A percentile compares a stretch with the other conserved stretches of the same genome.
phyloP scores from a whole-genome alignment of 176 grass and related monocot genomes.

The Melocanna baccifera region DNA sequence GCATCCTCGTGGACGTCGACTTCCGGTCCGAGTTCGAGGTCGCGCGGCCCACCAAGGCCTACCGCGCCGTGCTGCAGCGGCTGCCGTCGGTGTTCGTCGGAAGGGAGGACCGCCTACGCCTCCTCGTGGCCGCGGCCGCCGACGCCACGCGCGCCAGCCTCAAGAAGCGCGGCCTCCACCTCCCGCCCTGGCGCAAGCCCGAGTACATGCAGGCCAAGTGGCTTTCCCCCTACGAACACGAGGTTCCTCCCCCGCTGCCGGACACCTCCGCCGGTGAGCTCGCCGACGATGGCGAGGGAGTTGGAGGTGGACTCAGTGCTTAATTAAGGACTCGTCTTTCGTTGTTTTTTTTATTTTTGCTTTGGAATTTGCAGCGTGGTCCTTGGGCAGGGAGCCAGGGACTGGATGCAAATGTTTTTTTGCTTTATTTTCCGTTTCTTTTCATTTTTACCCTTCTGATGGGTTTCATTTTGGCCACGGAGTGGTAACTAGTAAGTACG shows the following conservation, averaged over 20 bases:
- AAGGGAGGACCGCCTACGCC: conserved; percentile 58
- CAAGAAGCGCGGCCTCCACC: conserved; percentile 74
- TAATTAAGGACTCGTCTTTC: conserved; percentile 17
- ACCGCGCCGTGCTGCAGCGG: conserved; percentile 58
- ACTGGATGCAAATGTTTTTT: conserved; percentile 27
- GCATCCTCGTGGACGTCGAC: conserved; percentile 81
- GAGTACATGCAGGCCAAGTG: conserved; percentile 98
- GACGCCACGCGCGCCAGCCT: conserved; percentile 70
- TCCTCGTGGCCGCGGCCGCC: conserved; percentile 59
- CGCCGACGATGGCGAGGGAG: conserved; percentile 36
- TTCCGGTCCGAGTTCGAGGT: conserved; percentile 78
- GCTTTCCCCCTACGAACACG: conserved; percentile 69
- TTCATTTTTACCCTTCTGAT: conserved; percentile 23
- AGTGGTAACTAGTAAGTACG: conserved; percentile 25
- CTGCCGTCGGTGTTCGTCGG: conserved; percentile 75
- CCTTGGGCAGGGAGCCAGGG: not conserved
- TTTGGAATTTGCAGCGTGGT: conserved; percentile 23
- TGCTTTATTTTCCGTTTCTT: not conserved
- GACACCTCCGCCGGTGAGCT: conserved; percentile 53
- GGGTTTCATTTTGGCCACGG: conserved; percentile 30
- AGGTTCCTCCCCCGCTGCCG: not conserved
- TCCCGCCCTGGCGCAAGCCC: conserved; percentile 77
- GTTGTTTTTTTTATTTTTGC: not conserved
- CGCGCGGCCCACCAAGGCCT: conserved; percentile 72
- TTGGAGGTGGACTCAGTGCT: conserved; percentile 21